These are phyloP conservation scores for Citrullus amarus DNA, from an alignment of 306 rosid species.

Conservation along the genomic window DNA sequence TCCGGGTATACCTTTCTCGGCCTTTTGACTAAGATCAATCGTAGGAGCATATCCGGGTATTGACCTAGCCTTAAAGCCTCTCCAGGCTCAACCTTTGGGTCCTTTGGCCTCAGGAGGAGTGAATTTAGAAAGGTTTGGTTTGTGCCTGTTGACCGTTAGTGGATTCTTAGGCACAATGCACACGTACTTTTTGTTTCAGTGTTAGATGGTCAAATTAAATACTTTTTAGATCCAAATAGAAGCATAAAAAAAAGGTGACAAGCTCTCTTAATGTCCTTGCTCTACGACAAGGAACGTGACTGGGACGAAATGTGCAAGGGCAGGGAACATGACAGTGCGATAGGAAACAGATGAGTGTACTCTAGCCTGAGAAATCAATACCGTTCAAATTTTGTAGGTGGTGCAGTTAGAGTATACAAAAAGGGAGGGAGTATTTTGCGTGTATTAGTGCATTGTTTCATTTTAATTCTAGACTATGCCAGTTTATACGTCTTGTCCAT, in stretches of 20 bases:
- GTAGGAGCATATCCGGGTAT: not conserved
- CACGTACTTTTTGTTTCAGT: not conserved
- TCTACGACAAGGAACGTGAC: not conserved
- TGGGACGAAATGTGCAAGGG: not conserved
- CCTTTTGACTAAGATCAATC: too few species aligned
- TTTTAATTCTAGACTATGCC: not conserved
- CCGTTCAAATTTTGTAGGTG: not conserved
- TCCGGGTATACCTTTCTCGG: not conserved
- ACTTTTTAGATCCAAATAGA: not conserved
- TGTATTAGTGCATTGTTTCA: not conserved
- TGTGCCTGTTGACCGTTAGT: not conserved
- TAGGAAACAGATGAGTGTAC: not conserved
- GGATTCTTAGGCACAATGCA: not conserved
- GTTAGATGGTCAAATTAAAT: not conserved
- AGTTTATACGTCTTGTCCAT: not conserved
- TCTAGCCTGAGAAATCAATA: not conserved
- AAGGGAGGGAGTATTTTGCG: not conserved
- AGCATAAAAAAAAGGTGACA: not conserved
- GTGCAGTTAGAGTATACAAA: not conserved
- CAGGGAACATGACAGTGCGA: not conserved
- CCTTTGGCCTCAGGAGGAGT: not conserved
- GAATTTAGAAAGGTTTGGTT: not conserved
- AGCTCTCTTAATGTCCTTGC: not conserved
- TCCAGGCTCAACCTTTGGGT: not conserved
- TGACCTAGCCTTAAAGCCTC: not conserved